Conservation (phyloP, 225 moss, liverwort and hornwort species). For the Polytrichum commune region DNA sequence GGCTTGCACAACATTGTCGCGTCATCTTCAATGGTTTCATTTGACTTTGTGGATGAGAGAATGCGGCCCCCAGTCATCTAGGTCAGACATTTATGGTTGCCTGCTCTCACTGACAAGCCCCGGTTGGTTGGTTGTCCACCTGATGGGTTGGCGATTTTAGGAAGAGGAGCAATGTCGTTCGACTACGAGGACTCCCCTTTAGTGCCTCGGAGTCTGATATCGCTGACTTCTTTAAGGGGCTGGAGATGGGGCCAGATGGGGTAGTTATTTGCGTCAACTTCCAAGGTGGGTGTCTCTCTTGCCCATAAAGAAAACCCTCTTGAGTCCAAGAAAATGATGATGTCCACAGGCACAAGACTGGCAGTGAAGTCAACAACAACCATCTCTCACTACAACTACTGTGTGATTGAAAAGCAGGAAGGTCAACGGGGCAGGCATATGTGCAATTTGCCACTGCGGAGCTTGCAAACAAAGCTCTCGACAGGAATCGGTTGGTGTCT, state of each 20-base stretch:
- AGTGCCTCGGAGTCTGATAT: slow-evolving; percentile 98
- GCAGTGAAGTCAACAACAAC: background rate
- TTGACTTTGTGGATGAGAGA: no score
- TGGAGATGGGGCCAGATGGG: slow-evolving; percentile 99
- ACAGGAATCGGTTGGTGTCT: slow-evolving; percentile 77
- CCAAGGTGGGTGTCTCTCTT: slow-evolving; percentile 56
- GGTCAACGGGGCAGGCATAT: slow-evolving; percentile 99
- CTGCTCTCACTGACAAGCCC: slow-evolving; percentile 5
- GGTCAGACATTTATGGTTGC: no score
- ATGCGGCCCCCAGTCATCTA: no score
- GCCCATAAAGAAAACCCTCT: background rate
- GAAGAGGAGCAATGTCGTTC: slow-evolving; percentile 99
- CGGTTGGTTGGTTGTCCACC: slow-evolving; percentile 5
- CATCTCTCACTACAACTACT: slow-evolving; percentile 1
- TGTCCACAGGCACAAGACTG: background rate
- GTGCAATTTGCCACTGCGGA: slow-evolving; percentile 96
- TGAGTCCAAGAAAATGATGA: background rate
- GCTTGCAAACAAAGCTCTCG: slow-evolving; percentile 97
- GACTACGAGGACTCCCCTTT: slow-evolving; percentile 96
- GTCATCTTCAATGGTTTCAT: no score
- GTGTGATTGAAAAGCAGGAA: slow-evolving; percentile 33
- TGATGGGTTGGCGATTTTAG: slow-evolving; percentile 44
- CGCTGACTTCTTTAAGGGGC: slow-evolving; percentile 98
- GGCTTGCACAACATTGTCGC: slow-evolving; percentile 19
- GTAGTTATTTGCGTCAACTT: slow-evolving; percentile 99